Evolutionary conservation across 768 basidiomycete species (phyloP), one percentile per base, ranked within the genome.

Genomic region (Phaeolepiota aurea): DNA sequence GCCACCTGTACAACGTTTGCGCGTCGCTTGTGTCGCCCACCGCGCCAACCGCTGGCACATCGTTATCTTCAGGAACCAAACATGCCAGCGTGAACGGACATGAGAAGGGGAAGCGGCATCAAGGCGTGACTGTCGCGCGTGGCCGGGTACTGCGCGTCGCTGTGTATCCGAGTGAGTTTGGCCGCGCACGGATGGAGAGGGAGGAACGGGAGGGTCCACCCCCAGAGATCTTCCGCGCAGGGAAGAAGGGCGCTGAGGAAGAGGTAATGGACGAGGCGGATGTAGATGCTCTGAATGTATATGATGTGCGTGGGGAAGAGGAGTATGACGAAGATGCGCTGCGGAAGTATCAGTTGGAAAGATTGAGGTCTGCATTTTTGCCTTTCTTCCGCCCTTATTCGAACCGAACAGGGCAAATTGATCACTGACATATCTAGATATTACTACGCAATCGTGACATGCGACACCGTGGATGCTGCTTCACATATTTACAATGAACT

Each of bases 161-260:
- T 28, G 75, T 98, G 13, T 97, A 92, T 54, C 89, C 89, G n/a
- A 90, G 86, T 50, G 77, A 91, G 51, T 98, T 97, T 58, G 94
- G 94, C 10, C 87, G 85, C 56, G 78, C 79, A 56, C 71, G 91
- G 30, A 76, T 98, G 76, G 79, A 74, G 31, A 72, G 71, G 33
- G 96, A 98, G 58, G 92, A 96, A 52, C 73, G 66, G 46, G 87
- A 94, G 56, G 96, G 96, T 0, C 96, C 94, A 0, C 93, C 92
- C 0, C 54, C 69, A 0, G 87, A 90, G 37, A 69, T 96, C 9
- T 97, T 97, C 59, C 79, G 73, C 55, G 77, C 70, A 51, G 63
- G 61, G 19, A n/a, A n/a, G n/a, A 52, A 58, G 7, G 43, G 49
- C n/a, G 18, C 7, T 5, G 33, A 5, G 18, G 15, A 35, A 9